These are phyloP conservation scores for Lanmaoa rubissima DNA, from an alignment of 768 basidiomycete species.

Conservation along the genomic window DNA sequence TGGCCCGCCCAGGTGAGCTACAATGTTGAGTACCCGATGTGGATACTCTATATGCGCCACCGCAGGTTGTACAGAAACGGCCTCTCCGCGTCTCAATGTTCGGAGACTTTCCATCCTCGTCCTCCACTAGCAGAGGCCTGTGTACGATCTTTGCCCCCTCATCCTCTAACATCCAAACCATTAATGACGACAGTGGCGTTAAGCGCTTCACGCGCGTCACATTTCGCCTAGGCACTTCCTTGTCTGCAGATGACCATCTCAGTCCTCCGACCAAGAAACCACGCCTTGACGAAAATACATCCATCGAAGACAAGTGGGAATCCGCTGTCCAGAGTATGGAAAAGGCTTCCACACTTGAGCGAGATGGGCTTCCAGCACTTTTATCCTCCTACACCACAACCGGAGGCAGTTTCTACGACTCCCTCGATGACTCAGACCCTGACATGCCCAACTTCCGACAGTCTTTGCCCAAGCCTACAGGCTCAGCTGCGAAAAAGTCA, in stretches of 20 bases:
- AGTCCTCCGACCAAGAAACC: slow-evolving; percentile 47
- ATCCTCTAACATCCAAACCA: slow-evolving; percentile 41
- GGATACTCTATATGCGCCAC: slow-evolving; percentile 7
- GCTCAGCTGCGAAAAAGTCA: slow-evolving; percentile 3
- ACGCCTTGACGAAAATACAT: slow-evolving; percentile 32
- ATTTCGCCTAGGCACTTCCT: slow-evolving; percentile 24
- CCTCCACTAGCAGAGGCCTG: slow-evolving; percentile 22
- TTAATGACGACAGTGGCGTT: slow-evolving; percentile 31
- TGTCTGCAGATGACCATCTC: not conserved
- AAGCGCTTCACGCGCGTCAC: slow-evolving; percentile 45
- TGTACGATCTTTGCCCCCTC: slow-evolving; percentile 35
- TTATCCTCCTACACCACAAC: slow-evolving; percentile 29
- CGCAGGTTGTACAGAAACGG: slow-evolving; percentile 25
- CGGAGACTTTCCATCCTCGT: slow-evolving; percentile 29
- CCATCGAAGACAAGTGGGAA: slow-evolving; percentile 43
- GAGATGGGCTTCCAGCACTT: slow-evolving; percentile 50
- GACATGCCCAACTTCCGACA: slow-evolving; percentile 13
- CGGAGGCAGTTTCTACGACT: slow-evolving; percentile 22
- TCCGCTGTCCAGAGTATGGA: slow-evolving; percentile 47
- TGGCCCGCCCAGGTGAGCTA: slow-evolving; percentile 67
- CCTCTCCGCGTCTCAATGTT: slow-evolving; percentile 32
- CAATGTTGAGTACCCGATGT: not conserved
- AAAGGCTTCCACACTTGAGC: slow-evolving; percentile 40
- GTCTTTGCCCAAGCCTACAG: not conserved
- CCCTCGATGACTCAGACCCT: slow-evolving; percentile 27